Percentiles rank a stretch among this genome's conserved stretches.
Conservation (phyloP, 495 filamentous ascomycete genomes). For the Xanthoparmelia taractica region DNA sequence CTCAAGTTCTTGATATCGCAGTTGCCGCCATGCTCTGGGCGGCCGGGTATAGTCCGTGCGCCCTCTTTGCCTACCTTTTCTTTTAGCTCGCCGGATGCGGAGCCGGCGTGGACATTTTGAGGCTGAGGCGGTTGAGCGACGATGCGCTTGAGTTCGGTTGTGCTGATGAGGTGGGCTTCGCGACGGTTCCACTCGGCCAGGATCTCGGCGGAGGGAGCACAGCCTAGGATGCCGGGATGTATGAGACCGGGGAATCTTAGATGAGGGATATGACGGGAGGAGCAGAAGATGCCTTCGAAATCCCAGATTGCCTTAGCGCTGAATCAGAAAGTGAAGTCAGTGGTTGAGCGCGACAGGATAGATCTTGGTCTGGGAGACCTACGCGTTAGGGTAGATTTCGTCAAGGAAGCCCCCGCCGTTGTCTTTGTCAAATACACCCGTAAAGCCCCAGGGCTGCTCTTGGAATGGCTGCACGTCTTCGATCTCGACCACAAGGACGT, state of each 20-base stretch:
- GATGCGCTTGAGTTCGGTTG: constrained; percentile 55
- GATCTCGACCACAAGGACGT: constrained; percentile 83
- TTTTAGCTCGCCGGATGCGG: constrained; percentile 51
- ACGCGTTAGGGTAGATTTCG: constrained; percentile 79
- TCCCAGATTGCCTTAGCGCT: constrained; percentile 97
- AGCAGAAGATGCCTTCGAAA: constrained; percentile 91
- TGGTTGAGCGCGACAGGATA: background rate
- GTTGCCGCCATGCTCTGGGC: constrained; percentile 54
- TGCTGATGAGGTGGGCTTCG: constrained; percentile 68
- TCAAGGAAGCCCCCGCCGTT: constrained; percentile 94
- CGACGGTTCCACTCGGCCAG: constrained; percentile 73
- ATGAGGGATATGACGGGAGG: constrained; percentile 80
- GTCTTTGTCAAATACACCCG: constrained; percentile 69
- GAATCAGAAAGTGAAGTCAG: background rate
- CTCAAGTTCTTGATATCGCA: constrained; percentile 90
- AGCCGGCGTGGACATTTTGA: constrained; percentile 63
- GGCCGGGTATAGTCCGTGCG: constrained; percentile 73
- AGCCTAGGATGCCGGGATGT: constrained; percentile 89
- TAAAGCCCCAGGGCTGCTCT: constrained; percentile 87
- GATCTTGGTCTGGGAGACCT: constrained; percentile 22
- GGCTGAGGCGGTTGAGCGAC: constrained; percentile 77
- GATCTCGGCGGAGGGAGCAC: constrained; percentile 66
- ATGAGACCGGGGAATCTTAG: constrained; percentile 89
- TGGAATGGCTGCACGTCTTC: constrained; percentile 91
- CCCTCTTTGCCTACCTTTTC: constrained; percentile 79